Conservation (phyloP, 163 green algal genomes). For the Prototheca wickerhamii region DNA sequence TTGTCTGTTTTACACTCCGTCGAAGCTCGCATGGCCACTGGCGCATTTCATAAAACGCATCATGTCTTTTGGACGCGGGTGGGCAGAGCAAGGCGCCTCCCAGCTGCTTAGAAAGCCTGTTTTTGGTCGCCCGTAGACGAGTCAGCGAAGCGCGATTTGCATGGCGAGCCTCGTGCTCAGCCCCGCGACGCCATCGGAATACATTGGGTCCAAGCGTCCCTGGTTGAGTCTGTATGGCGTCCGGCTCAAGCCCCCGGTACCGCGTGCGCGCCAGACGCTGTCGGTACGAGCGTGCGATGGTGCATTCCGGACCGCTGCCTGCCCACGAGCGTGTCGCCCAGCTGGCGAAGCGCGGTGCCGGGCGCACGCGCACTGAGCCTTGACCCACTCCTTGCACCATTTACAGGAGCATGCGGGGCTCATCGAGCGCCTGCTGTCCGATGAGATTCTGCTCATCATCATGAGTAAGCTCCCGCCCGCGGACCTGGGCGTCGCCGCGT, state of each 20-base stretch:
- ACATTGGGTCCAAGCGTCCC: slow-evolving; percentile 20
- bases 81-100: background rate
- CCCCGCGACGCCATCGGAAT: background rate
- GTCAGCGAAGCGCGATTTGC: background rate
- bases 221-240: slow-evolving; percentile 52
- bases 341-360: background rate
- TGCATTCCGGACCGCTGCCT: background rate
- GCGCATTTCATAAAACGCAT: background rate
- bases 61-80: background rate
- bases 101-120: background rate
- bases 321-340: background rate
- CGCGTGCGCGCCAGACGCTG: background rate
- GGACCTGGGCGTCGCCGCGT: slow-evolving; percentile 37
- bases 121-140: background rate
- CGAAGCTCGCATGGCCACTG: too few species aligned
- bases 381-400: background rate
- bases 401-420: slow-evolving; percentile 38
- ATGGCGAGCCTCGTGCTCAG: background rate
- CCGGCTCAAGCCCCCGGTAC: slow-evolving; percentile 13
- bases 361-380: background rate
- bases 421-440: slow-evolving; percentile 60
- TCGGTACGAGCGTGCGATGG: background rate
- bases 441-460: slow-evolving; percentile 56
- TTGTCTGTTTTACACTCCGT: too few species aligned
- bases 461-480: slow-evolving; percentile 43